phyloP scores from a whole-genome alignment of 345 rosid genomes.

The Populus tremula region DNA sequence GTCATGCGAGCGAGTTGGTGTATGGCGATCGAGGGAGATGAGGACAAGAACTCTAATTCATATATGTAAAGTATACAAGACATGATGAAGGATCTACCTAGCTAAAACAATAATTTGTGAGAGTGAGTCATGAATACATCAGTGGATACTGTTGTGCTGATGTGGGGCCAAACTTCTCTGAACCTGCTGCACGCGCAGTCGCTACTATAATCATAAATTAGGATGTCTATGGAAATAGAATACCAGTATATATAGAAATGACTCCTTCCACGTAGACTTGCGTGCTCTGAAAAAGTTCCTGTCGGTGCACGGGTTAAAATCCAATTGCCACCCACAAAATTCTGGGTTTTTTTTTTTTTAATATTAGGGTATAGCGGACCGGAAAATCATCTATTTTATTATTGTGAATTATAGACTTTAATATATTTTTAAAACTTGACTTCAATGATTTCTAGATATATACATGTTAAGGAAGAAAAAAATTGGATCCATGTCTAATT shows the following conservation, averaged over 20 bases:
- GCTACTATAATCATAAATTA: conserved; percentile 21
- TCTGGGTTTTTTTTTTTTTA: neutral
- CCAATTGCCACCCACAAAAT: conserved; percentile 37
- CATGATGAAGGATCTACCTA: neutral
- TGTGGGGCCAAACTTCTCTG: conserved; percentile 10
- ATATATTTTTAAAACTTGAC: too few relatives aligned
- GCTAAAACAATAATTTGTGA: neutral
- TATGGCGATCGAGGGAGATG: neutral
- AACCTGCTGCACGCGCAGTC: conserved; percentile 33
- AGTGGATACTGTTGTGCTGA: neutral
- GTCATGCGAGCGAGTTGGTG: neutral
- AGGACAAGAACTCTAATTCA: neutral
- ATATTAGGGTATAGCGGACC: too few relatives aligned
- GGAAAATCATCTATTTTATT: too few relatives aligned
- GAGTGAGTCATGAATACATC: conserved; percentile 5
- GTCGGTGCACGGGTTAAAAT: conserved; percentile 26
- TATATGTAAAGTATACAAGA: neutral
- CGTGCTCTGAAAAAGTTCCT: conserved; percentile 31
- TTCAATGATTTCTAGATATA: too few relatives aligned
- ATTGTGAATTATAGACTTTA: too few relatives aligned
- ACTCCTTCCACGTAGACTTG: conserved; percentile 8
- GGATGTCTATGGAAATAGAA: neutral
- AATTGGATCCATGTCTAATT: too few relatives aligned
- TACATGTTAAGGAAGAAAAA: too few relatives aligned
- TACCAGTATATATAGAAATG: neutral